A percentile compares a stretch with the other conserved stretches of the same genome.
These are phyloP conservation scores for Fusarium sacchari DNA, from an alignment of 2,329 filamentous ascomycete species.

Conservation along the genomic window DNA sequence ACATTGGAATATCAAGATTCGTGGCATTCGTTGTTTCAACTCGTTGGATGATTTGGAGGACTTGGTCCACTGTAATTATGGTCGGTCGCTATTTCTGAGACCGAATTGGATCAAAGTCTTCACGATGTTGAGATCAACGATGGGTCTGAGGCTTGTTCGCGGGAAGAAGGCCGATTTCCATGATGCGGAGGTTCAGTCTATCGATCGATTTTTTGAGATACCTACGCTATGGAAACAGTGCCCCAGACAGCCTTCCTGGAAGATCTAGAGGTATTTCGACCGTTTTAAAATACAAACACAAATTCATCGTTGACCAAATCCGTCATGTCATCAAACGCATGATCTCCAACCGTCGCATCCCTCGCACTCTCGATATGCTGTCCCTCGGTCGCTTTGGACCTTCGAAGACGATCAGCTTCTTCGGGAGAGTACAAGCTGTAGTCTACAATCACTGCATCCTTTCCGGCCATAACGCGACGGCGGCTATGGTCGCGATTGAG, in stretches of 20 bases:
- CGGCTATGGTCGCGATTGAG: constrained; percentile 65
- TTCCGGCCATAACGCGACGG: constrained; percentile 63
- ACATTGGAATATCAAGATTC: constrained; percentile 7
- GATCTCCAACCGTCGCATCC: constrained; percentile 11
- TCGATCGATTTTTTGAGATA: accelerated
- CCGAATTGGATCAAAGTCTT: background rate
- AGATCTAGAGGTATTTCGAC: accelerated
- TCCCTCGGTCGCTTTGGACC: constrained; percentile 1
- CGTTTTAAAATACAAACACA: constrained; percentile 24
- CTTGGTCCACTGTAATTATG: constrained; percentile 1
- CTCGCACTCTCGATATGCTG: background rate
- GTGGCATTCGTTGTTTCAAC: background rate
- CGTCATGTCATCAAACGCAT: constrained; percentile 29
- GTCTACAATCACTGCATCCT: constrained; percentile 65
- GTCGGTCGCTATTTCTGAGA: background rate
- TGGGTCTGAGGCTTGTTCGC: background rate
- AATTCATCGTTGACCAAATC: constrained; percentile 39
- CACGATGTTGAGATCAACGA: background rate
- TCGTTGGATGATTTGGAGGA: background rate
- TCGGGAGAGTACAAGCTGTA: constrained; percentile 12
- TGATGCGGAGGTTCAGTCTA: background rate
- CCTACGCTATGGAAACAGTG: background rate
- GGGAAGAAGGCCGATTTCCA: background rate
- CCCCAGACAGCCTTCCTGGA: accelerated
- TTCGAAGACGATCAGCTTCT: constrained; percentile 54